Base-by-base conservation (phyloP, 2,329 filamentous ascomycete species). In the Lachnellula hyalina region DNA sequence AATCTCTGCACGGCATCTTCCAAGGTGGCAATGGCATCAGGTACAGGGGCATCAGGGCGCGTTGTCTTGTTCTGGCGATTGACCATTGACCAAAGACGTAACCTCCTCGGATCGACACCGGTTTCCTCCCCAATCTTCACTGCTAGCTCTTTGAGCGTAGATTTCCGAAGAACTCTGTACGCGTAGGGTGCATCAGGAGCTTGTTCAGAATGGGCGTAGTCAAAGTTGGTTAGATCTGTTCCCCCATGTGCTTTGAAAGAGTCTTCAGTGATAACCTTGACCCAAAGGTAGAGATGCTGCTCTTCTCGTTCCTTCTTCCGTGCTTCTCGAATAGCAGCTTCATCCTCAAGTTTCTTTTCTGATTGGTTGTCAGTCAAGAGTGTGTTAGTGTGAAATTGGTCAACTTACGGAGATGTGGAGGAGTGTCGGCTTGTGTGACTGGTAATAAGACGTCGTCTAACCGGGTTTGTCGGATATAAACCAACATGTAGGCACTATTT, bases 61-160 rank as follows among this genome's bases (percentile, higher is more conserved):
- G 90, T 87, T 0, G 94, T 99, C 72, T 96, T 96, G 70, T 99
- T 99, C 71, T 99, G 94, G 11, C 94, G 87, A 68, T 96, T 97
- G 1, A 99, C 94, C 92, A 99, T 96, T 52, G 90, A 84, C 95
- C 94, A 99, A 17, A 96, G 81, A 21, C 94, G 84, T 23, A 97
- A 74, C 58, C 83, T 81, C 54, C 84, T 83, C 0, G 86, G 77
- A 45, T 92, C 84, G 49, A 87, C 72, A 0, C 77, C 79, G 49
- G 87, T 77, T 54, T 96, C 87, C 40, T 82, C 73, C 0, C 88
- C 91, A 56, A 97, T 79, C 21, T 80, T 79, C 25, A 77, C 75
- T 5, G 86, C 82, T 59, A 97, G 85, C 7, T 96, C 87, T 47
- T 83, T 76, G 60, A 97, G 80, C 0, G 85, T 88, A 62, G 86